Base-by-base conservation (phyloP, 1,139 yeast genomes). In the Lodderomyces jiufengensis region DNA sequence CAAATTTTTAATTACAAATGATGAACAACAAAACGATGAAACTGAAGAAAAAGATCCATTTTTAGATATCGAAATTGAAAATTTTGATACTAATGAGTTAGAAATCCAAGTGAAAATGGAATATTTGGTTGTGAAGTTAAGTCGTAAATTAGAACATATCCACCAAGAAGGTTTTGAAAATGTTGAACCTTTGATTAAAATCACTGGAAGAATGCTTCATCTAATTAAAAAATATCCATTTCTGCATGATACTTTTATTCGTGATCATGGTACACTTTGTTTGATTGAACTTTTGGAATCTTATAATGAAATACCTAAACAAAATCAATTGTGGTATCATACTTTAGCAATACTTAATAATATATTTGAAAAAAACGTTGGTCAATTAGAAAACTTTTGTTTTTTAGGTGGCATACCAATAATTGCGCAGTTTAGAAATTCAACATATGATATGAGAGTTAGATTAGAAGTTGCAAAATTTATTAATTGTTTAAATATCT, bases 341-440 rank as follows among this genome's bases (percentile, higher is more conserved):
- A 53, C 70, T 4, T 52, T 77, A 12, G 59, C 70, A 8, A 61
- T 70, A 3, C 52, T 76, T 29, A 70, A 69, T 40, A 40, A 52
- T 28, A 51, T 76, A 1, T 66, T 75, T 39, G 66, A 55, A 22
- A 51, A 50, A 11, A 59, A 64, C 44, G 41, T 53, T 3, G 55
- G 57, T 8, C 67, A 64, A 27, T 61, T 74, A 43, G 80, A 75
- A 41, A 74, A 66, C 47, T 73, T 76, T 41, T 72, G 80, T 42
- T 55, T 74, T 24, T 55, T 77, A 32, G 84, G 84, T 3, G 84
- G 84, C 0, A 68, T 79, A 14, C 78, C 82, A 0, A 51, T 66
- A 14, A 55, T 78, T 1, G 65, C 75, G 1, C 67, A 66, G 35
- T 69, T 75, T 42, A 54, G 73, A 10, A 59, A 59, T 24, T 55